Evolutionary conservation across 2,329 filamentous ascomycete genomes (phyloP).

Genomic region (Pestalotiopsis sp.): DNA sequence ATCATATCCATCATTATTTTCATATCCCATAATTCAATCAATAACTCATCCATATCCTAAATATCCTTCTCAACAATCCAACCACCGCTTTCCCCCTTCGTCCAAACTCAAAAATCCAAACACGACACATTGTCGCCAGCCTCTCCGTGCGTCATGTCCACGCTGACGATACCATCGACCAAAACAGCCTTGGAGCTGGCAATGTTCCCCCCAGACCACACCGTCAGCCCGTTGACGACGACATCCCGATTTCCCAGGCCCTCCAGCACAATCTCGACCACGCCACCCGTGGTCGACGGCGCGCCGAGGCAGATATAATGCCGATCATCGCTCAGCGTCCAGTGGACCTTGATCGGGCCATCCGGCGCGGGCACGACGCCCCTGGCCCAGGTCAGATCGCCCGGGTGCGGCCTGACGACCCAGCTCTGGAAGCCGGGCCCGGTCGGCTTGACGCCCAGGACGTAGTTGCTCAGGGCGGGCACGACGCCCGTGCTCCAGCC

Average conservation of each 20-base stretch:
- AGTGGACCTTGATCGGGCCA: constrained; percentile 40
- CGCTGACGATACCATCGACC: constrained; percentile 11
- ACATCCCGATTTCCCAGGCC: background rate
- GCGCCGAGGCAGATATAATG: constrained; percentile 33
- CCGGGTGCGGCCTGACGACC: constrained; percentile 39
- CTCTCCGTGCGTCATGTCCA: constrained; percentile 6
- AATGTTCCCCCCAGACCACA: background rate
- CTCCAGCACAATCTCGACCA: constrained; percentile 23
- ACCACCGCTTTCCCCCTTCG: too few relatives aligned
- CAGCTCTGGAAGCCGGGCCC: constrained; percentile 46
- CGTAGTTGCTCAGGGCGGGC: constrained; percentile 45
- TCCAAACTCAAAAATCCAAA: background rate
- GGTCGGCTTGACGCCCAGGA: constrained; percentile 48
- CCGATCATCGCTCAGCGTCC: constrained; percentile 29
- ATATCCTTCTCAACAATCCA: too few relatives aligned
- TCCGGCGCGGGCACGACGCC: constrained; percentile 45
- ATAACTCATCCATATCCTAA: background rate
- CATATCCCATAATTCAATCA: background rate
- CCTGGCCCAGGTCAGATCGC: constrained; percentile 43
- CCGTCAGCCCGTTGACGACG: constrained; percentile 5
- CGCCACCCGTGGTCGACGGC: constrained; percentile 33
- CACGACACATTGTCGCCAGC: background rate
- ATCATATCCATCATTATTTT: too few relatives aligned
- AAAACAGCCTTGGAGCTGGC: background rate
- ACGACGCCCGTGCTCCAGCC: constrained; percentile 55